These are phyloP conservation scores for Microglena sp. DNA, from an alignment of 139 green algal genomes.

Conservation along the genomic window DNA sequence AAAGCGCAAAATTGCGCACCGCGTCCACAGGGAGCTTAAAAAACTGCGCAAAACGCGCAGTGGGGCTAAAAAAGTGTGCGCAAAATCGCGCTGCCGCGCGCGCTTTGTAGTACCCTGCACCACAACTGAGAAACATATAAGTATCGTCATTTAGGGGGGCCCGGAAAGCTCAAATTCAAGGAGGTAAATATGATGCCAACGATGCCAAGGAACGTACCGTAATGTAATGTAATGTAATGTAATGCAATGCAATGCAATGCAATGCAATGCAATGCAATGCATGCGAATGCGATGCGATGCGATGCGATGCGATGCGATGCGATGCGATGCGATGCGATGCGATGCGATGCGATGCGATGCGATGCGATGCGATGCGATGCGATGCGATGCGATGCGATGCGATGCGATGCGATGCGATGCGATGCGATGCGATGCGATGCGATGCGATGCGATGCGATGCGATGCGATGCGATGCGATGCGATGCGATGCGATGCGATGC, in stretches of 20 bases:
- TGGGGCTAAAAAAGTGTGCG: too few species aligned
- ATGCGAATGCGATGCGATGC: not conserved
- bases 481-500: too few species aligned
- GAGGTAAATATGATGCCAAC: too few species aligned
- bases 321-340: not conserved
- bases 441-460: not conserved
- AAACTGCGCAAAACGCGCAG: too few species aligned
- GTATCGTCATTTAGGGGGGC: not conserved
- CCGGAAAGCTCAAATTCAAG: too few species aligned
- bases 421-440: not conserved
- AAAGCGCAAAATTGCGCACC: too few species aligned
- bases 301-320: not conserved
- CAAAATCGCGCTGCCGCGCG: too few species aligned
- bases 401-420: not conserved
- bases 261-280: not conserved
- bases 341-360: not conserved
- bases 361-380: not conserved
- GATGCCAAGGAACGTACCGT: too few species aligned
- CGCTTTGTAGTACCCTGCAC: too few species aligned
- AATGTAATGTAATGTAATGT: not conserved
- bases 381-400: not conserved
- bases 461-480: too few species aligned
- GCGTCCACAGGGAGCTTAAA: too few species aligned
- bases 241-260: not conserved
- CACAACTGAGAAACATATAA: too few species aligned